Conservation (phyloP, 2,329 filamentous ascomycete genomes). For the Sphaerostilbella broomeana region DNA sequence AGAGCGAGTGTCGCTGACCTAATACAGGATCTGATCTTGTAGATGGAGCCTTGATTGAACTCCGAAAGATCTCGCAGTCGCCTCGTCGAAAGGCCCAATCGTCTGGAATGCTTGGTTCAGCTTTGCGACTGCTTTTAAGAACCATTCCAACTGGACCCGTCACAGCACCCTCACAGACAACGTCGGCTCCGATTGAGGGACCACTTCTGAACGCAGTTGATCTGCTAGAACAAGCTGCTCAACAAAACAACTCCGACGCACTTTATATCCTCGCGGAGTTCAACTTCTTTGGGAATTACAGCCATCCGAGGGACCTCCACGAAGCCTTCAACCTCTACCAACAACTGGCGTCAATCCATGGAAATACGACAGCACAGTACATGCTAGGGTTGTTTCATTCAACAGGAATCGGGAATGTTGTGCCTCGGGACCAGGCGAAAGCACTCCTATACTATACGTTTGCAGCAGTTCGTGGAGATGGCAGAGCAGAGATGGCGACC, state of each 20-base stretch:
- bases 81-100: constrained; percentile 39
- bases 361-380: constrained; percentile 88
- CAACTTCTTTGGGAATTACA: constrained; percentile 95
- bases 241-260: constrained; percentile 67
- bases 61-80: constrained; percentile 43
- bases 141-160: constrained; percentile 45
- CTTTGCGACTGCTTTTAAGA: constrained; percentile 40
- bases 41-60: constrained; percentile 43
- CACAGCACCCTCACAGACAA: constrained; percentile 37
- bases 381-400: constrained; percentile 96
- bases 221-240: constrained; percentile 46
- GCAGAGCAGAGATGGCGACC: constrained; percentile 86
- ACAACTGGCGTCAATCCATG: constrained; percentile 65
- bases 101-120: constrained; percentile 36
- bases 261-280: constrained; percentile 86
- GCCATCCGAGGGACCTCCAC: constrained; percentile 73
- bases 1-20: constrained; percentile 12
- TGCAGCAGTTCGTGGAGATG: constrained; percentile 76
- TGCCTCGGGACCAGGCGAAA: constrained; percentile 81
- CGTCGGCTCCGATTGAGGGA: constrained; percentile 31
- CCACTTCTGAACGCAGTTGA: constrained; percentile 45
- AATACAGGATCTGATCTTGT: constrained; percentile 45
- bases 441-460: constrained; percentile 92
- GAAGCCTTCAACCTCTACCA: constrained; percentile 77
- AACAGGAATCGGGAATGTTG: constrained; percentile 77